phyloP scores from a whole-genome alignment of 1,139 yeast genomes.

The Saccharomyces hybrid region DNA sequence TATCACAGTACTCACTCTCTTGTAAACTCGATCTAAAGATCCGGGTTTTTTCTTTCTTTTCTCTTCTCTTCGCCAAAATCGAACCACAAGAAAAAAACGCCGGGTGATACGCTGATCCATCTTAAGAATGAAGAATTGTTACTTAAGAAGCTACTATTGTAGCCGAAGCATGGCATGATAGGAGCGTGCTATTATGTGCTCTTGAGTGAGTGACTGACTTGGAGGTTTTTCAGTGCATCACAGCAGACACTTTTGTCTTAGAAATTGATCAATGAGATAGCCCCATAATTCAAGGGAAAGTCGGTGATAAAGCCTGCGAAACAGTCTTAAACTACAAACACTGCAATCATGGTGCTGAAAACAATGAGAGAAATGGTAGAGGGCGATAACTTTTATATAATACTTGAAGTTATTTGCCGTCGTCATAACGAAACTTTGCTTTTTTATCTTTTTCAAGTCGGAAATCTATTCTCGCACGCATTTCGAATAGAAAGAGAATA shows the following conservation, averaged over 20 bases:
- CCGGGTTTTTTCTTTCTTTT: background rate
- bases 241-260: too few species aligned
- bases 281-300: background rate
- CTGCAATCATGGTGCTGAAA: background rate
- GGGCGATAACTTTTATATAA: background rate
- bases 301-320: background rate
- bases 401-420: background rate
- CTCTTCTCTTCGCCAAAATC: background rate
- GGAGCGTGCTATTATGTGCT: too few species aligned
- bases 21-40: background rate
- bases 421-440: background rate
- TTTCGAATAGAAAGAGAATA: background rate
- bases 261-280: background rate
- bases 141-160: background rate
- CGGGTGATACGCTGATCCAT: too few species aligned
- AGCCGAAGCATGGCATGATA: background rate
- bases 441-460: background rate
- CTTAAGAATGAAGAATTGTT: background rate
- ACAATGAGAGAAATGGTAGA: background rate
- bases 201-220: too few species aligned
- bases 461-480: background rate
- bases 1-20: background rate
- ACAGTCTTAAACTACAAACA: background rate
- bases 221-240: too few species aligned
- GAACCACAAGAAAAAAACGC: background rate